phyloP scores from a whole-genome alignment of 176 grass and related monocot genomes.

The Carex kokanica region DNA sequence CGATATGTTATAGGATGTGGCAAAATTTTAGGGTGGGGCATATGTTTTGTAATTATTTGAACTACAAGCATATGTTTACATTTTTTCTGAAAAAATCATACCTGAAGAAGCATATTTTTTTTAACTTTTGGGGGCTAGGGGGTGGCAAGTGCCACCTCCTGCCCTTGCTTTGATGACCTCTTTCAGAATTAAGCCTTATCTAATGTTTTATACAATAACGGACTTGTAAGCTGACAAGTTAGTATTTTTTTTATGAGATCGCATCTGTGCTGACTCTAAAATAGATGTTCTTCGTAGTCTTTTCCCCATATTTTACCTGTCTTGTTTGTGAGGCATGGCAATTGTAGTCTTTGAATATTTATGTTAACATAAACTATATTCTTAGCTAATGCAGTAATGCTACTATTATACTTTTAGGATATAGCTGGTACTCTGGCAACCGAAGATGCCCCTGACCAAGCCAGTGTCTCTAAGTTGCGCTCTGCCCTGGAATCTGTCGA shows the following conservation, averaged over 20 bases:
- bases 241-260: not conserved
- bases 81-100: no score
- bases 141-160: no score
- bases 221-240: not conserved
- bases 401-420: slow-evolving; percentile 50
- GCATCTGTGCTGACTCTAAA: not conserved
- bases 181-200: not conserved
- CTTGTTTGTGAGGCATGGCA: slow-evolving; percentile 1
- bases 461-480: slow-evolving; percentile 82
- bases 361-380: not conserved
- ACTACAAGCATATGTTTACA: no score
- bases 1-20: no score
- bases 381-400: not conserved
- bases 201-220: not conserved
- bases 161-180: not conserved
- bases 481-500: slow-evolving; percentile 95
- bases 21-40: no score
- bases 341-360: not conserved
- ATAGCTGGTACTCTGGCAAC: slow-evolving; percentile 93
- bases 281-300: not conserved
- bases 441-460: slow-evolving; percentile 65
- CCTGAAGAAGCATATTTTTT: no score
- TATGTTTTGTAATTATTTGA: no score
- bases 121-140: no score
- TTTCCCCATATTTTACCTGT: not conserved